Evolutionary conservation across 1,284 basidiomycete species (phyloP).

Genomic region (Cryptococcus wingfieldii): DNA sequence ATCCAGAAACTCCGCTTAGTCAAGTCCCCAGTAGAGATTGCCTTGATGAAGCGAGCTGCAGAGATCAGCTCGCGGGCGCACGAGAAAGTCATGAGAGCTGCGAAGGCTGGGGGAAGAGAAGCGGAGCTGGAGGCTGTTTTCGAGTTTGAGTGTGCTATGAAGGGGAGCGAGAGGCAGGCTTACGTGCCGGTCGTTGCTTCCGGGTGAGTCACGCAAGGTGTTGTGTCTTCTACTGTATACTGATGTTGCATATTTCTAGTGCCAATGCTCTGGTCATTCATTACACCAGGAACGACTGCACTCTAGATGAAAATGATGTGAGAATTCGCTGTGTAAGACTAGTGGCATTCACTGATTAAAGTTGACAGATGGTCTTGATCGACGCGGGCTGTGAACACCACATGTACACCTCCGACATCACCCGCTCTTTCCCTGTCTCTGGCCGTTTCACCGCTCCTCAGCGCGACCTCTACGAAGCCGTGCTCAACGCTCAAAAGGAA

Average conservation of each 20-base stretch:
- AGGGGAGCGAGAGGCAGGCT: slow-evolving; percentile 76
- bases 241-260: slow-evolving; percentile 45
- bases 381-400: slow-evolving; percentile 88
- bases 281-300: slow-evolving; percentile 82
- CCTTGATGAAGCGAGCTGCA: slow-evolving; percentile 51
- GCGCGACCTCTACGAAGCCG: slow-evolving; percentile 73
- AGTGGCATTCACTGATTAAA: background rate
- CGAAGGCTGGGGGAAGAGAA: slow-evolving; percentile 67
- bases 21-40: slow-evolving; percentile 49
- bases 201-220: slow-evolving; percentile 57
- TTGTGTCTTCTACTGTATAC: background rate
- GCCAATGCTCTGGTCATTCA: slow-evolving; percentile 85
- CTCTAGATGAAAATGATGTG: slow-evolving; percentile 63
- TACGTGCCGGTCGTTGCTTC: slow-evolving; percentile 94
- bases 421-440: slow-evolving; percentile 82
- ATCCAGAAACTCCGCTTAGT: slow-evolving; percentile 49
- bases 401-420: slow-evolving; percentile 94
- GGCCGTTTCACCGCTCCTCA: slow-evolving; percentile 78
- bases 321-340: slow-evolving; percentile 7
- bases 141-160: slow-evolving; percentile 73
- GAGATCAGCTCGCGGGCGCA: slow-evolving; percentile 50
- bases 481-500: slow-evolving; percentile 53
- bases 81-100: slow-evolving; percentile 65
- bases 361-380: slow-evolving; percentile 62
- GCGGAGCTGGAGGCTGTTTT: slow-evolving; percentile 76